phyloP scores from a whole-genome alignment of 139 green algal genomes.

The Dunaliella primolecta region DNA sequence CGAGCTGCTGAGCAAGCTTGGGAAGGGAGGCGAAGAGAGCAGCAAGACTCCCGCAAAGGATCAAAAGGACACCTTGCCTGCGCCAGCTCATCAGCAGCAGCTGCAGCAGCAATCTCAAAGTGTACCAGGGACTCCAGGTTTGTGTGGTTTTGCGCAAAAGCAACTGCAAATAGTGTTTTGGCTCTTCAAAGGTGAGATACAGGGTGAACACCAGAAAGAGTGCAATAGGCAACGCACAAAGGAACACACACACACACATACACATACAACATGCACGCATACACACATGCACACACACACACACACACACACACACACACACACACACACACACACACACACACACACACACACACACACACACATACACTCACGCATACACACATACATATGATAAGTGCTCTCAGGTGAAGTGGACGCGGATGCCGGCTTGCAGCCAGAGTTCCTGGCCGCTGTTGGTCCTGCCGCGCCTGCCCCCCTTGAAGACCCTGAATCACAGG shows the following conservation, averaged over 20 bases:
- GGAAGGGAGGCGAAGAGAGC: not conserved
- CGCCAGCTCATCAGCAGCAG: not conserved
- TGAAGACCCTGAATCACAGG: not conserved
- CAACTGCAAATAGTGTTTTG: too few relatives aligned
- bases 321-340: conserved; percentile 11
- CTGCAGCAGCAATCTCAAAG: conserved; percentile 17
- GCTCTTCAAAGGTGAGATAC: too few relatives aligned
- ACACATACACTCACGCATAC: conserved; percentile 11
- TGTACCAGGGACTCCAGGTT: too few relatives aligned
- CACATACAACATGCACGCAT: too few relatives aligned
- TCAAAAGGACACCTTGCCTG: not conserved
- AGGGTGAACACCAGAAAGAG: too few relatives aligned
- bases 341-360: conserved; percentile 15
- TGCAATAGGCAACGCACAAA: not conserved
- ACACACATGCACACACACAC: conserved; percentile 13
- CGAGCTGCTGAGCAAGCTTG: not conserved
- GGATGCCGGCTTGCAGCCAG: not conserved
- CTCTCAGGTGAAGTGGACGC: not conserved
- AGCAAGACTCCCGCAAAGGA: too few relatives aligned
- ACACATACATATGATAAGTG: conserved; percentile 12
- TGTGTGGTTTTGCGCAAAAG: too few relatives aligned
- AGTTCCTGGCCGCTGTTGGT: not conserved
- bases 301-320: conserved; percentile 20
- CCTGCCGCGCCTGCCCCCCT: not conserved
- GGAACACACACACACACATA: not conserved